Evolutionary conservation across 2,329 filamentous ascomycete genomes (phyloP).

Genomic region (Diplodia seriata): DNA sequence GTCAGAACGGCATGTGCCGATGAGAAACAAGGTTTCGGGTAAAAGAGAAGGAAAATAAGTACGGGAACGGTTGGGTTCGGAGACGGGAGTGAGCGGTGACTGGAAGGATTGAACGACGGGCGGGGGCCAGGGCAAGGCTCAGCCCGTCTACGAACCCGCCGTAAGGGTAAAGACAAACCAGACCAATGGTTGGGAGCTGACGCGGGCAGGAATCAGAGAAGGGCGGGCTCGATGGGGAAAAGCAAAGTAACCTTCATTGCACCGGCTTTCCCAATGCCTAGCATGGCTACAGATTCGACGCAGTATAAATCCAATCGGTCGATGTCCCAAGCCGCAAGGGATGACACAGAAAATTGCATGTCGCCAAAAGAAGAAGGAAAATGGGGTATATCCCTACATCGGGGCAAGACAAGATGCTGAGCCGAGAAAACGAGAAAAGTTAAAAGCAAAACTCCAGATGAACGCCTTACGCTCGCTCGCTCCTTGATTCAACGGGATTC

Average conservation of each 20-base stretch:
- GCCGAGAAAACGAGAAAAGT: background rate
- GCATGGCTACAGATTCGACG: background rate
- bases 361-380: background rate
- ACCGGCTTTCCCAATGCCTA: background rate
- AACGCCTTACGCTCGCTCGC: constrained; percentile 10
- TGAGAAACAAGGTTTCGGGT: background rate
- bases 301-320: background rate
- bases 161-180: background rate
- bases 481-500: background rate
- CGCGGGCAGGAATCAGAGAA: background rate
- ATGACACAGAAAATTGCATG: background rate
- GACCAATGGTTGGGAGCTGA: constrained; percentile 8
- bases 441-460: constrained; percentile 15
- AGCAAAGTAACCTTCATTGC: constrained; percentile 11
- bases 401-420: constrained; percentile 3
- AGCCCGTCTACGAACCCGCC: constrained; percentile 17
- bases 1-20: constrained; percentile 9
- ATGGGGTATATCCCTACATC: constrained; percentile 27
- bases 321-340: background rate
- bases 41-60: background rate
- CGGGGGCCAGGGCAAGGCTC: constrained; percentile 11
- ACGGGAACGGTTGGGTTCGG: background rate
- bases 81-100: background rate
- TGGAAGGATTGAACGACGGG: background rate
- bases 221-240: background rate